Evolutionary conservation across 768 basidiomycete species (phyloP), one percentile per base, ranked within the genome.

Genomic region (Gloeostereum incarnatum): DNA sequence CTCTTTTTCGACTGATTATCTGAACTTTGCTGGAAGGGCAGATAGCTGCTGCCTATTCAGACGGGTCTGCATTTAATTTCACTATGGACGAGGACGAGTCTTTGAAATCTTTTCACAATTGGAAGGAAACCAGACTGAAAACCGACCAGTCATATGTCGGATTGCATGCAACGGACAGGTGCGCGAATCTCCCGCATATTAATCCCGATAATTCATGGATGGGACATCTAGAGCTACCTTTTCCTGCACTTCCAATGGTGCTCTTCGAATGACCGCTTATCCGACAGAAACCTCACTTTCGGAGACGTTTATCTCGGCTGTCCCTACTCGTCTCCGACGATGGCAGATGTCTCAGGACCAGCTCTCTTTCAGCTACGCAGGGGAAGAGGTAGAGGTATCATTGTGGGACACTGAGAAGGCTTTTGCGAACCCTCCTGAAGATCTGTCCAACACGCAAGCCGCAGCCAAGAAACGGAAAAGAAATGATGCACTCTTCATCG

Each of bases 381-480:
- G 89, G 2, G 78, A 90, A 45, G 89, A 92, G 57, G 85, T 92
- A 13, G 84, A 89, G 40, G 55, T 85, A 2, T 90, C 87, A 1
- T 51, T 90, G 3, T 92, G 89, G 89, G 64, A 83, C 50, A 69
- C 72, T 5, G 81, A 88, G 49, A 46, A 48, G 47, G 66, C 57
- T 52, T 85, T 58, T 65, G 73, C 54, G 43, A 52, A 33, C 21
- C 56, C 35, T 43, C 19, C 54, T 6, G 41, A 46, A 10, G 42
- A 55, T 3, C 35, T 47, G 4, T 13, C 47, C 18, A 31, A 38
- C 9, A 43, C 51, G 31, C 37, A 45, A 16, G 23, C 50, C 1
- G 24, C 49, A 8, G 36, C 54, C 7, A 77, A 73, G 49, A 80
- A 84, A 50, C 61, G 82, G 47, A 81, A 80, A 55, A 60, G 78